These are phyloP conservation scores for Euphorbia tirucalli DNA, from an alignment of 345 rosid genomes.

Conservation along the genomic window DNA sequence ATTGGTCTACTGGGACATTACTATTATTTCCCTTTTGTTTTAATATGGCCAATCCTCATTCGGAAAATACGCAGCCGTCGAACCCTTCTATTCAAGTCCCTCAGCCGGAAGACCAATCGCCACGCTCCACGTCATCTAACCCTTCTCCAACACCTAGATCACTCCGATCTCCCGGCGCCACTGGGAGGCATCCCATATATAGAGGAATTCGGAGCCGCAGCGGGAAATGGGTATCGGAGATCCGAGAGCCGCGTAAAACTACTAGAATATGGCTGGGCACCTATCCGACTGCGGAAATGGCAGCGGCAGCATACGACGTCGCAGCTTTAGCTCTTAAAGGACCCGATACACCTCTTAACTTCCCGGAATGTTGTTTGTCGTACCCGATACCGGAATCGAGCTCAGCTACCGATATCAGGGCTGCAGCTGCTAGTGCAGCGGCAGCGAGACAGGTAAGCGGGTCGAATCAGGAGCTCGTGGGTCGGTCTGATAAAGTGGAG, in stretches of 20 bases:
- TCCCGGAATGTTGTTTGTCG: conserved; percentile 45
- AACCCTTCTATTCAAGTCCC: conserved; percentile 15
- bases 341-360: conserved; percentile 48
- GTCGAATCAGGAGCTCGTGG: conserved; percentile 14
- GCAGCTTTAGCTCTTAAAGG: conserved; percentile 77
- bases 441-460: conserved; percentile 24
- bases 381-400: conserved; percentile 50
- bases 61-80: conserved; percentile 1
- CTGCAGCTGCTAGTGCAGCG: conserved; percentile 59
- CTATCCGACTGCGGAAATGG: conserved; percentile 71
- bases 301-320: conserved; percentile 74
- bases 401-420: conserved; percentile 50
- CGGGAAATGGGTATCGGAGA: conserved; percentile 82
- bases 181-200: conserved; percentile 42
- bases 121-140: conserved; percentile 14
- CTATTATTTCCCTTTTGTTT: not conserved
- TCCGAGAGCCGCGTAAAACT: conserved; percentile 70
- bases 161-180: conserved; percentile 21
- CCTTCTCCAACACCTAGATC: conserved; percentile 25
- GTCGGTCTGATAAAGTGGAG: not conserved
- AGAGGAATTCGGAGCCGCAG: conserved; percentile 64
- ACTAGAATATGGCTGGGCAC: conserved; percentile 76
- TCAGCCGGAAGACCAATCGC: conserved; percentile 12
- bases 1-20: no score
- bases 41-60: conserved; percentile 25